phyloP scores from a whole-genome alignment of 805 yeast species.

The Sugiyamaella floridensis region DNA sequence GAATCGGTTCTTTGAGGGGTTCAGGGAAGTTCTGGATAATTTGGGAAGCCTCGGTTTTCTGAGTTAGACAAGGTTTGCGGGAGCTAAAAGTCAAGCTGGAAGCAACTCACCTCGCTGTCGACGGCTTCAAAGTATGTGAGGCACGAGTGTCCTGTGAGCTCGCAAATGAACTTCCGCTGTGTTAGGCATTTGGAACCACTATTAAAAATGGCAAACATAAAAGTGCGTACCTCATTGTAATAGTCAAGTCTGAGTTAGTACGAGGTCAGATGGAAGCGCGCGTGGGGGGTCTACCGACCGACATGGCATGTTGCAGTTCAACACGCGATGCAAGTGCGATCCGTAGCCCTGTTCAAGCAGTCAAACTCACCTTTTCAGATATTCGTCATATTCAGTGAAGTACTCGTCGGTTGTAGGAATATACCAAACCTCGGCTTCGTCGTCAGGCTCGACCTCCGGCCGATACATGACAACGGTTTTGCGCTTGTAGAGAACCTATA shows the following conservation, averaged over 20 bases:
- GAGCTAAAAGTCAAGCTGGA: not conserved
- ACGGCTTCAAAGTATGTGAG: constrained; percentile 86
- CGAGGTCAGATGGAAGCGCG: not conserved
- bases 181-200: constrained; percentile 1
- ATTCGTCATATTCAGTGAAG: constrained; percentile 72
- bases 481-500: constrained; percentile 35
- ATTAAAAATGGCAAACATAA: not conserved
- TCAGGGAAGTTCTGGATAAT: constrained; percentile 86
- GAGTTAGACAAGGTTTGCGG: not conserved
- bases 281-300: not conserved
- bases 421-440: constrained; percentile 61
- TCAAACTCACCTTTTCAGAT: constrained; percentile 34
- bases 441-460: constrained; percentile 17
- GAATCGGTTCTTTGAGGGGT: constrained; percentile 84
- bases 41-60: constrained; percentile 32
- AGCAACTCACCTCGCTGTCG: constrained; percentile 50
- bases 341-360: constrained; percentile 18
- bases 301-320: too few relatives aligned
- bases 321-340: too few relatives aligned
- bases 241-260: constrained; percentile 28
- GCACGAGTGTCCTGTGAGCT: constrained; percentile 89
- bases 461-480: constrained; percentile 22
- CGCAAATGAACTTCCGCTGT: constrained; percentile 79
- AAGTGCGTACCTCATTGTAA: constrained; percentile 26
- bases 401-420: constrained; percentile 86